Percentiles rank a stretch among this genome's conserved stretches.
These are phyloP conservation scores for Penicillium macrosclerotiorum DNA, from an alignment of 495 filamentous ascomycete genomes.

Conservation along the genomic window DNA sequence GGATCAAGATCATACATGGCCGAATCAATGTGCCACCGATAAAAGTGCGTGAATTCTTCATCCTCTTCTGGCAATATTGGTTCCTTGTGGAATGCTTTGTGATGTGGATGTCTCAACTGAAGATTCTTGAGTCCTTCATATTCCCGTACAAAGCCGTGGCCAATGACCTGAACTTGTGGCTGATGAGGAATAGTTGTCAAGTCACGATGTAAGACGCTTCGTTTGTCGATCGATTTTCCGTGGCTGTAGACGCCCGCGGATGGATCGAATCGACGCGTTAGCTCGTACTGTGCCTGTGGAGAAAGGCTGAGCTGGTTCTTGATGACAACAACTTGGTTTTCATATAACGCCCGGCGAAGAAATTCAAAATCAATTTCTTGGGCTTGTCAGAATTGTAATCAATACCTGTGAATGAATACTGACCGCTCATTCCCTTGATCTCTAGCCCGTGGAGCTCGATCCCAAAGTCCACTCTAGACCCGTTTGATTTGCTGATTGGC, in stretches of 20 bases:
- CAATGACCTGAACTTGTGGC: constrained; percentile 72
- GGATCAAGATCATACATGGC: constrained; percentile 69
- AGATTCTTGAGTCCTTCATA: constrained; percentile 66
- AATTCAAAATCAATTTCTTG: constrained; percentile 55
- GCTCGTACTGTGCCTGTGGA: constrained; percentile 62
- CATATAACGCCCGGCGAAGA: constrained; percentile 60
- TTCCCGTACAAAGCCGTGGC: constrained; percentile 58
- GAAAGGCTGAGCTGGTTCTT: constrained; percentile 58
- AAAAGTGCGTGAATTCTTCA: constrained; percentile 63
- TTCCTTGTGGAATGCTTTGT: constrained; percentile 64
- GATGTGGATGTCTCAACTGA: constrained; percentile 64
- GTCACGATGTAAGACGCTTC: constrained; percentile 67
- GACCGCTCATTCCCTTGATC: constrained; percentile 54
- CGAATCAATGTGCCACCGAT: constrained; percentile 74
- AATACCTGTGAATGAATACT: too few species aligned
- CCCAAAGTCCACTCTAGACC: constrained; percentile 54
- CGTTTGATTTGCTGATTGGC: constrained; percentile 6
- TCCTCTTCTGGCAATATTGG: constrained; percentile 58
- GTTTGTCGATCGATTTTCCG: constrained; percentile 64
- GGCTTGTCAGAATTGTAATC: too few species aligned
- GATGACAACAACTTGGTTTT: constrained; percentile 60
- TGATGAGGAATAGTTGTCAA: constrained; percentile 73
- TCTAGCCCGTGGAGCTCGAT: constrained; percentile 50
- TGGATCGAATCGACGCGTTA: constrained; percentile 67
- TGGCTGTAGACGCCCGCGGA: constrained; percentile 61